phyloP scores from a whole-genome alignment of 768 basidiomycete species.

The Suillus lakei region DNA sequence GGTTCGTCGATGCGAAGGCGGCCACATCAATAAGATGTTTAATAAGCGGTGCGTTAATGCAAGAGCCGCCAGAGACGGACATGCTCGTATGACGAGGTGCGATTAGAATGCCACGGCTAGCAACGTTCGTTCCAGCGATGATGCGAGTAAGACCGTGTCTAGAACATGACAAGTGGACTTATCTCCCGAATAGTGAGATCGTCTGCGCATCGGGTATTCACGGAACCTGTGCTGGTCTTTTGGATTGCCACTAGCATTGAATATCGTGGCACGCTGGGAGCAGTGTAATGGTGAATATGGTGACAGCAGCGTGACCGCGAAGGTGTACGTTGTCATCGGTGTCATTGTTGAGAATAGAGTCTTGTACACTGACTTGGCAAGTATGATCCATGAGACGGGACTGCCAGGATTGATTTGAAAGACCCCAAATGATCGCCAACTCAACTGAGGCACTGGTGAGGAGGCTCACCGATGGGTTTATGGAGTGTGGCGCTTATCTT shows the following conservation, averaged over 20 bases:
- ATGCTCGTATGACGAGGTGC: neutral
- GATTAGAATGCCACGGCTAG: too few species aligned
- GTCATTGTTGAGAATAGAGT: neutral
- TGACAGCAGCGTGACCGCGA: neutral
- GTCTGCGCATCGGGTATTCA: neutral
- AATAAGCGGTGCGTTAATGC: neutral
- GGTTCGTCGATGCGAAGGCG: neutral
- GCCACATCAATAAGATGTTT: neutral
- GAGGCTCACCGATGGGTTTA: neutral
- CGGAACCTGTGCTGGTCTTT: neutral
- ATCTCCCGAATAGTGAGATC: neutral
- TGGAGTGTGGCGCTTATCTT: too few species aligned
- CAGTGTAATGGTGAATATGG: neutral
- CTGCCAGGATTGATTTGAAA: neutral
- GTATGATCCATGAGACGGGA: neutral
- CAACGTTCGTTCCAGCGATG: neutral
- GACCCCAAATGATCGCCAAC: neutral
- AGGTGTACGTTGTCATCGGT: neutral
- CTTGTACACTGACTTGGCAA: neutral
- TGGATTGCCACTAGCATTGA: neutral
- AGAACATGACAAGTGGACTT: neutral
- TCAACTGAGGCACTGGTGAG: neutral
- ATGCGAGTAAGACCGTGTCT: neutral
- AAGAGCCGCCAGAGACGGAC: neutral
- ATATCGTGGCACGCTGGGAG: neutral